Base-by-base conservation (phyloP, 495 filamentous ascomycete genomes). In the Filosporella fistucella region DNA sequence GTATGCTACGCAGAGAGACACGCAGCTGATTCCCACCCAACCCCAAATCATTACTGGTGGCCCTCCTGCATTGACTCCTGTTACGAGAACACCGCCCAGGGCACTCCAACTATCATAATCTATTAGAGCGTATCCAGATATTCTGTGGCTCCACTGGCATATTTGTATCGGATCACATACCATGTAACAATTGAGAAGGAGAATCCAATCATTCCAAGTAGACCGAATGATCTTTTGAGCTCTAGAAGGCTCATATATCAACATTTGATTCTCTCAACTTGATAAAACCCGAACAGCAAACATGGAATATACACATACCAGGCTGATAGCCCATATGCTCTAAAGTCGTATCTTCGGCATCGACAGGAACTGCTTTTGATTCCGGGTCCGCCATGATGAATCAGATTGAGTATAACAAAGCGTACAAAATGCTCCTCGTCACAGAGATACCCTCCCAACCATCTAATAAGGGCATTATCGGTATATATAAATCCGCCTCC, bases 121-220 rank as follows among this genome's bases (percentile, higher is more conserved):
- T 14, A 29, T 34, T n/a, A 40, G 18, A 14, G 18, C 32, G 20
- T 25, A 23, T 24, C 39, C 12, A 11, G 21, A 7, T 14, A 36
- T 36, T 36, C 4, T 36, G 7, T 7, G n/a, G 33, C n/a, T 36
- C 18, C n/a, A 36, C 7, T 21, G 18, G 21, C 24, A 43, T 26
- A 12, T 7, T 36, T 36, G n/a, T 16, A 36, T 7, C 5, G n/a
- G n/a, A 40, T 3, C 21, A 45, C 61, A 45, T 43, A 72, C 71
- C 66, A 68, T 36, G 75, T 77, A n/a, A 81, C 75, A 36, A 81
- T 73, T 42, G 68, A 74, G 59, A 81, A 80, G 42, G 67, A 71
- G 59, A 81, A 80, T 3, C 75, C 77, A 38, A 81, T 66, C 76
- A 81, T 81, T 38, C 72, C 74, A 26, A 81, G 54, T 34, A 80